phyloP scores from a whole-genome alignment of 2,329 filamentous ascomycete genomes.

The Neofusicoccum sp. region DNA sequence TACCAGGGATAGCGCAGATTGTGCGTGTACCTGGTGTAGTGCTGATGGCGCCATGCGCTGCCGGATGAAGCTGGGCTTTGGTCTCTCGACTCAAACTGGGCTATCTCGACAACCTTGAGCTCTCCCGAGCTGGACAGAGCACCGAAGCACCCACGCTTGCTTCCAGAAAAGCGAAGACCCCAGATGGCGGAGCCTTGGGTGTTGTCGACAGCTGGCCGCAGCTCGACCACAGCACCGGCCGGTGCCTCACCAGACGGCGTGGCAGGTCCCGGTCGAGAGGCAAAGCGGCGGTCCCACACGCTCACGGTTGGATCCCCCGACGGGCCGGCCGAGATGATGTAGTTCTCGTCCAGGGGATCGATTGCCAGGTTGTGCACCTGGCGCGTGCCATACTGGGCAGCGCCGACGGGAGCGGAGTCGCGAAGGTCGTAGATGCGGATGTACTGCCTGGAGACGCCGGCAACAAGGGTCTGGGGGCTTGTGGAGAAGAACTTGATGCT shows the following conservation, averaged over 20 bases:
- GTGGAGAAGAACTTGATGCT: conserved; percentile 82
- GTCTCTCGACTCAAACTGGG: conserved; percentile 48
- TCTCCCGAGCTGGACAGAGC: conserved; percentile 62
- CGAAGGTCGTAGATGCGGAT: conserved; percentile 78
- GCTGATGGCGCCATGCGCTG: conserved; percentile 42
- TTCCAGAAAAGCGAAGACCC: conserved; percentile 64
- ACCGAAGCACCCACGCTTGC: conserved; percentile 59
- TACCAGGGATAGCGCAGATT: conserved; percentile 49
- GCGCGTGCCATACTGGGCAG: conserved; percentile 55
- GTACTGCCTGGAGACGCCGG: conserved; percentile 74
- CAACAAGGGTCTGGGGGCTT: conserved; percentile 73
- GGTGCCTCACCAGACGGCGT: conserved; percentile 55
- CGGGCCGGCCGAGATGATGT: conserved; percentile 76
- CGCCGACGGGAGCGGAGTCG: conserved; percentile 49
- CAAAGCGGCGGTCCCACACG: conserved; percentile 73
- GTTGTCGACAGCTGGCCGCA: conserved; percentile 57
- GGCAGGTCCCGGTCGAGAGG: conserved; percentile 33
- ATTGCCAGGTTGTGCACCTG: conserved; percentile 72
- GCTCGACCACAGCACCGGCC: conserved; percentile 57
- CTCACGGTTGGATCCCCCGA: conserved; percentile 73
- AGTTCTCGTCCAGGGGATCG: conserved; percentile 78
- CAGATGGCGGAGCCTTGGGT: conserved; percentile 57
- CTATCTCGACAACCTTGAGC: conserved; percentile 59
- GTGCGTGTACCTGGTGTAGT: conserved; percentile 49
- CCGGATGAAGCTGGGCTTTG: conserved; percentile 4